Base-by-base conservation (phyloP, 192 early-diverging fungal species). In the Umbelopsis ramanniana region DNA sequence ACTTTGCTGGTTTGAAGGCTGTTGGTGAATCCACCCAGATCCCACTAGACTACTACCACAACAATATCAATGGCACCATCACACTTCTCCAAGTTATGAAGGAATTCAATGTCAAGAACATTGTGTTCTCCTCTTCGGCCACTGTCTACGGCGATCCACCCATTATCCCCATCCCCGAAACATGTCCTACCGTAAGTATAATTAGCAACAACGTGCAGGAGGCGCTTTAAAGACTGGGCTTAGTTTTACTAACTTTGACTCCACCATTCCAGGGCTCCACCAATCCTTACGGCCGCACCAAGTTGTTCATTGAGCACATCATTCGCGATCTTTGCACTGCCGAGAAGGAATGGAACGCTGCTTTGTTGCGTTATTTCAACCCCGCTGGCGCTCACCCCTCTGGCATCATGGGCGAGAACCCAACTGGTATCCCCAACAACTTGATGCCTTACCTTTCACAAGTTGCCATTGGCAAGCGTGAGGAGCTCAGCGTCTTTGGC, bases 211-310 rank as follows among this genome's bases (percentile, higher is more conserved):
- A 43, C 19, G 46, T 52, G 29, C 40, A 43, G 40, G 40, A 43
- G 40, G 40, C 40, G 40, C 6, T 43, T 43, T 68, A 35, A 6
- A 71, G 57, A 37, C 0, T 0, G 33, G 33, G 54, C 54, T 24
- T 57, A 29, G 15, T 17, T 46, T 71, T 26, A 37, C 57, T 37
- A 37, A 63, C 14, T 55, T 11, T 19, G 26, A 19, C 23, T 21
- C 48, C 52, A 11, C 52, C 10, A 46, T 10, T 38, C 37, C 47
- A 81, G 67, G 92, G 93, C 21, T 88, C 93, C 69, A 85, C 80
- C 68, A 97, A 95, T 81, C 95, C 95, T 29, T 98, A 98, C 70
- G 96, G 96, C 35, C 93, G 95, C 73, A 96, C 96, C 47, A 98
- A 98, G 79, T 86, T 93, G n/a, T 93, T 86, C 67, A 92, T 94